A percentile compares a stretch with the other conserved stretches of the same genome.
Conservation (phyloP, 352 stramenopile genomes). For the Thalassiosira exigua region DNA sequence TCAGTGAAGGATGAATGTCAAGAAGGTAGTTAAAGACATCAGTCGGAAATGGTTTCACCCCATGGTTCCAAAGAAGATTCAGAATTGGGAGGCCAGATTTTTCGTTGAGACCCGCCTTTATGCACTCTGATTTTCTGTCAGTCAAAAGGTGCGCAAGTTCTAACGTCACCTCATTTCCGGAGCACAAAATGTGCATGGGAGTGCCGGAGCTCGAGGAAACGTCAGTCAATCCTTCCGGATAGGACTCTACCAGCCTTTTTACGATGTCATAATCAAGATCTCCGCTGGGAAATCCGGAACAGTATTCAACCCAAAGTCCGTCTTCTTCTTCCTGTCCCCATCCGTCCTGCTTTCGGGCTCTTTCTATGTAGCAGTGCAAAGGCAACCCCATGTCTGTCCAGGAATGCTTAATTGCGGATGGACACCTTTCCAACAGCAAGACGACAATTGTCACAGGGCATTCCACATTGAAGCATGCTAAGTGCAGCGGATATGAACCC, state of each 20-base stretch:
- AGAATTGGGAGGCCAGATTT: slow-evolving; percentile 1
- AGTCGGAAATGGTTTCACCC: slow-evolving; percentile 11
- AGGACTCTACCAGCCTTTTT: slow-evolving; percentile 18
- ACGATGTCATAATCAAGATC: slow-evolving; percentile 22
- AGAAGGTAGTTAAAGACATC: slow-evolving; percentile 33
- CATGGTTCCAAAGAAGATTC: slow-evolving; percentile 1
- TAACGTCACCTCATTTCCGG: slow-evolving; percentile 11
- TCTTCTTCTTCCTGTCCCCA: slow-evolving; percentile 1
- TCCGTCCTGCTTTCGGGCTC: not conserved
- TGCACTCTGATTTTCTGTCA: slow-evolving; percentile 15
- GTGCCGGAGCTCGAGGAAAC: not conserved
- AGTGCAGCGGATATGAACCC: slow-evolving; percentile 6
- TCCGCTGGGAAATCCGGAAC: slow-evolving; percentile 15
- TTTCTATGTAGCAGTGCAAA: slow-evolving; percentile 30
- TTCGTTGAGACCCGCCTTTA: not conserved
- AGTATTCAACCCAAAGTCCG: not conserved
- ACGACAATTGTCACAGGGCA: slow-evolving; percentile 15
- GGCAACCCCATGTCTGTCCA: slow-evolving; percentile 2
- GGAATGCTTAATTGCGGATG: slow-evolving; percentile 6
- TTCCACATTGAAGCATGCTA: slow-evolving; percentile 23
- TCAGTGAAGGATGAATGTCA: slow-evolving; percentile 4
- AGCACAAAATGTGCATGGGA: slow-evolving; percentile 19
- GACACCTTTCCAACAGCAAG: slow-evolving; percentile 22
- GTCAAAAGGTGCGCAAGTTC: slow-evolving; percentile 27
- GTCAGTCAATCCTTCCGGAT: slow-evolving; percentile 20